Evolutionary conservation across 2,329 filamentous ascomycete genomes (phyloP).

Genomic region (Meredithiella fracta): DNA sequence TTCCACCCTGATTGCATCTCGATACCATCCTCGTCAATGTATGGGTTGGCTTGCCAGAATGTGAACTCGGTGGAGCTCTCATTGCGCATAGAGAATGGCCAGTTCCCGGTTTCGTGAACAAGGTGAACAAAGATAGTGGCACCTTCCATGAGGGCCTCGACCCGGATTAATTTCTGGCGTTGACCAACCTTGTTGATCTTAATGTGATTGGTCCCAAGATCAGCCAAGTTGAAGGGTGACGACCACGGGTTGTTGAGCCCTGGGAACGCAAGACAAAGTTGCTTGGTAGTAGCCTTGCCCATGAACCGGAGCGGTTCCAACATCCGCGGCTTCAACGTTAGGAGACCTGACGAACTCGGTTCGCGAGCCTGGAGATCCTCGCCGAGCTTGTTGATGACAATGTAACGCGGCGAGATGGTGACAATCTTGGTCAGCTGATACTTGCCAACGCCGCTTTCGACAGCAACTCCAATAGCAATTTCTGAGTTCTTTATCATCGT

Average conservation of each 20-base stretch:
- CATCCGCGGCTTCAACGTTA: conserved; percentile 60
- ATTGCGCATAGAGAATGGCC: conserved; percentile 97
- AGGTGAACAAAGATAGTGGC: conserved; percentile 89
- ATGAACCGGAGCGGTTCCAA: conserved; percentile 80
- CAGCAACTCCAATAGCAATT: conserved; percentile 78
- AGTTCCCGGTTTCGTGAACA: conserved; percentile 80
- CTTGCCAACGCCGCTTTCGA: conserved; percentile 85
- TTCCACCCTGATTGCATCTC: conserved; percentile 80
- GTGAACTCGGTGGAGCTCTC: conserved; percentile 94
- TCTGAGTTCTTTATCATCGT: conserved; percentile 41
- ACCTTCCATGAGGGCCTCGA: conserved; percentile 82
- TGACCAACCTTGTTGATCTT: conserved; percentile 86
- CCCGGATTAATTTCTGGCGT: conserved; percentile 69
- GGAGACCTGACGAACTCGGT: conserved; percentile 73
- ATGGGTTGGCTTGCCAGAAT: conserved; percentile 90
- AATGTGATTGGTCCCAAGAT: conserved; percentile 79
- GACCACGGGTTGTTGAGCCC: conserved; percentile 96
- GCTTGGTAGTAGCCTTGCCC: conserved; percentile 66
- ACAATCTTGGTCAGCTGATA: conserved; percentile 96
- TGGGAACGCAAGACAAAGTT: conserved; percentile 81
- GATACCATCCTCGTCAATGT: conserved; percentile 74
- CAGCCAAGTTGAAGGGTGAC: conserved; percentile 91
- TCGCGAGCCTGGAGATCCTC: conserved; percentile 85
- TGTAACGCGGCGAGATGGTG: conserved; percentile 78
- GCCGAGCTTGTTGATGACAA: conserved; percentile 80